Conservation (phyloP, 2,329 filamentous ascomycete species). For the Sarocladium brachiariae region DNA sequence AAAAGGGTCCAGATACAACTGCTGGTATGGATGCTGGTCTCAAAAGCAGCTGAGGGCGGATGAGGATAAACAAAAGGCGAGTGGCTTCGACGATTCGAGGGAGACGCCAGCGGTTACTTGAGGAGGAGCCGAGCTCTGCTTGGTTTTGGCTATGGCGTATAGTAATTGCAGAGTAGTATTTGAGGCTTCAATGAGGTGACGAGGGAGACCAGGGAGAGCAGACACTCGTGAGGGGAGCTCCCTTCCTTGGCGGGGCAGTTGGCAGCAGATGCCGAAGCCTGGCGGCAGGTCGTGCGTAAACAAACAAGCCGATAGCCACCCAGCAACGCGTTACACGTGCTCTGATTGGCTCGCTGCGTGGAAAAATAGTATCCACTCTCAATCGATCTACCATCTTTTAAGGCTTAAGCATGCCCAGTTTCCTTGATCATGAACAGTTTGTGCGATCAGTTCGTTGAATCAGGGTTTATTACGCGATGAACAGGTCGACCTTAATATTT, state of each 20-base stretch:
- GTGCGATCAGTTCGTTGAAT: neutral
- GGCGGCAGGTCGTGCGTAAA: slow-evolving; percentile 14
- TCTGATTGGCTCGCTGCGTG: slow-evolving; percentile 1
- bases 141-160: neutral
- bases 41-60: neutral
- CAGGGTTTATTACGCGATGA: neutral
- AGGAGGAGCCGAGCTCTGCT: neutral
- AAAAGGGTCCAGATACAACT: neutral
- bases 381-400: neutral
- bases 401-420: neutral
- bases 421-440: neutral
- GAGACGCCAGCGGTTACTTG: neutral
- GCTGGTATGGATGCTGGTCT: slow-evolving; percentile 1
- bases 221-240: slow-evolving; percentile 6
- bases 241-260: slow-evolving; percentile 6
- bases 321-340: slow-evolving; percentile 14
- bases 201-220: slow-evolving; percentile 12
- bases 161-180: neutral
- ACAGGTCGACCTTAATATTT: too few species aligned
- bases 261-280: slow-evolving; percentile 5
- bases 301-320: slow-evolving; percentile 17
- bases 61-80: neutral
- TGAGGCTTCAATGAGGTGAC: neutral
- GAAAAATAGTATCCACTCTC: neutral
- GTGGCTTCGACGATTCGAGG: neutral